Conservation (phyloP, 345 rosid genomes). For the Jatropha curcas region DNA sequence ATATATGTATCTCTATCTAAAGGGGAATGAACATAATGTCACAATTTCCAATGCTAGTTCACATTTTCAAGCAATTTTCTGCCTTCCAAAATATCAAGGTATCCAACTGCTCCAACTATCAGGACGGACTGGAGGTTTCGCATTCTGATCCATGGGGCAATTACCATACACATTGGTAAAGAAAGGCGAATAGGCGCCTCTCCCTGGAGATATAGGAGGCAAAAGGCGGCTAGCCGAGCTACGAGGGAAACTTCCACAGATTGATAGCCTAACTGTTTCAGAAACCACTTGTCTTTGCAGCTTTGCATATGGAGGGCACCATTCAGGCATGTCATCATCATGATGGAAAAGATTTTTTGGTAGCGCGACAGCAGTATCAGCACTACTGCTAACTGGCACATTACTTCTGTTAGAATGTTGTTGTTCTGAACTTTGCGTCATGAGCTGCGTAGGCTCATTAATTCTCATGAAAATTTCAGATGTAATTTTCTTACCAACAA, state of each 20-base stretch:
- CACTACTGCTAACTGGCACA: slow-evolving; percentile 11
- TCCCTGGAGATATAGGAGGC: not conserved
- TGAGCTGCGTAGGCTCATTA: not conserved
- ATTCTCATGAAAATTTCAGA: slow-evolving; percentile 11
- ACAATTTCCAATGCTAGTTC: not conserved
- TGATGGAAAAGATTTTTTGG: slow-evolving; percentile 29
- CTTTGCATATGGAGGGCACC: slow-evolving; percentile 24
- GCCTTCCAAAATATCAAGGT: slow-evolving; percentile 14
- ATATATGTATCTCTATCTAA: not conserved
- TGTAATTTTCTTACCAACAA: slow-evolving; percentile 16
- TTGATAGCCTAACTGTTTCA: not conserved
- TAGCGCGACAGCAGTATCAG: slow-evolving; percentile 4
- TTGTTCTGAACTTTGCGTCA: too few species aligned
- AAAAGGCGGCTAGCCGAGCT: not conserved
- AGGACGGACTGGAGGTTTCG: slow-evolving; percentile 14
- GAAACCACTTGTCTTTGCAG: slow-evolving; percentile 4
- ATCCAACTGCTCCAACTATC: slow-evolving; percentile 19
- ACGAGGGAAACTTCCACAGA: not conserved
- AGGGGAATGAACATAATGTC: not conserved
- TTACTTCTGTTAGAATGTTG: too few species aligned
- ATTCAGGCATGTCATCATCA: slow-evolving; percentile 34
- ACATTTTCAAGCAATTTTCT: not conserved
- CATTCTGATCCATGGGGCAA: not conserved
- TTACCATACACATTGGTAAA: slow-evolving; percentile 11
- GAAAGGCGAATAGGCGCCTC: not conserved